These are phyloP conservation scores for Cinnamomum chago DNA, from an alignment of 164 flowering plant species.

Conservation along the genomic window DNA sequence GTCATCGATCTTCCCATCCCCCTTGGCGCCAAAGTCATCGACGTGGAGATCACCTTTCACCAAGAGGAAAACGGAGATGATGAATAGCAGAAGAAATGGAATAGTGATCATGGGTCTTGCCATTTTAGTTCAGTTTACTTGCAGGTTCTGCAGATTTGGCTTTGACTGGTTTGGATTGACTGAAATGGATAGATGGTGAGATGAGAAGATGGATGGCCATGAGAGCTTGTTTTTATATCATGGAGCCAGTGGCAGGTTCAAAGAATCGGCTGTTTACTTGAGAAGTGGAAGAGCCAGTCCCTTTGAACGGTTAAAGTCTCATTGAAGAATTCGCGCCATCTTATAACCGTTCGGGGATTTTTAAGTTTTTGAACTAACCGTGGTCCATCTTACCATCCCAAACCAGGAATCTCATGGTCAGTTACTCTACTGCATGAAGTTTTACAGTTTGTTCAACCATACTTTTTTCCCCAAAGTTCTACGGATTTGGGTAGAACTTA, in stretches of 20 bases:
- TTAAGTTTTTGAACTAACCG: too few relatives aligned
- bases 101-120: not conserved
- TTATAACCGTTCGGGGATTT: not conserved
- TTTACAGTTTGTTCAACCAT: too few relatives aligned
- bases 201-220: not conserved
- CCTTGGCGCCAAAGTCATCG: slow-evolving; percentile 27
- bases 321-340: not conserved
- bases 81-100: not conserved
- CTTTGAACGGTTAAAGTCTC: not conserved
- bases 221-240: not conserved
- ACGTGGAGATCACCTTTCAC: slow-evolving; percentile 15
- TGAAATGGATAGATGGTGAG: not conserved
- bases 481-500: too few relatives aligned
- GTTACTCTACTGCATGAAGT: too few relatives aligned
- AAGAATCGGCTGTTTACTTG: not conserved
- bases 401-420: too few relatives aligned
- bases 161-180: not conserved
- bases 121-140: not conserved
- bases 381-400: not conserved
- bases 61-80: not conserved
- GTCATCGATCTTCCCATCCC: slow-evolving; percentile 28
- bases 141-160: not conserved
- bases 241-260: not conserved
- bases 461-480: too few relatives aligned
- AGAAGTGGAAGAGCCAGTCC: not conserved